Conservation (phyloP, 805 yeast genomes). For the Pichia californica region DNA sequence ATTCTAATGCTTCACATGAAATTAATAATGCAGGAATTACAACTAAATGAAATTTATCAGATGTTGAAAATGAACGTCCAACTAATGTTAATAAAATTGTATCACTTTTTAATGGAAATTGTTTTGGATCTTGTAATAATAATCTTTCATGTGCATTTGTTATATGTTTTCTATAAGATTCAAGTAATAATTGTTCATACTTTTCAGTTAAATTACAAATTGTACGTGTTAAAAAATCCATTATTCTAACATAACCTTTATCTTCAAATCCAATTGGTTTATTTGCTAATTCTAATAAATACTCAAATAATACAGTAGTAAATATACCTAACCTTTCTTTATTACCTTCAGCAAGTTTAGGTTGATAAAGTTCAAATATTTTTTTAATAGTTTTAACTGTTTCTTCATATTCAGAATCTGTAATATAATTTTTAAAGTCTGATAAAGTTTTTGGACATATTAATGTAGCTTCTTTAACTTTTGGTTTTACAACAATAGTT, state of each 20-base stretch:
- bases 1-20: constrained; percentile 64
- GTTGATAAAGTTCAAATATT: constrained; percentile 59
- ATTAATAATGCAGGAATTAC: constrained; percentile 77
- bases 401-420: constrained; percentile 32
- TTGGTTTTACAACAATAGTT: constrained; percentile 20
- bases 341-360: constrained; percentile 75
- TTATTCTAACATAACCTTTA: constrained; percentile 25
- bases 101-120: constrained; percentile 44
- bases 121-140: constrained; percentile 15
- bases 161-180: constrained; percentile 52
- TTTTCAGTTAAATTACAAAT: constrained; percentile 57
- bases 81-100: constrained; percentile 61
- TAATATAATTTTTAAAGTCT: constrained; percentile 34
- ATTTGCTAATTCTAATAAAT: constrained; percentile 45
- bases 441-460: constrained; percentile 45
- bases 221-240: constrained; percentile 35
- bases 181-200: constrained; percentile 58
- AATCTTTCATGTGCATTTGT: constrained; percentile 50
- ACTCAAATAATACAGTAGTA: constrained; percentile 57
- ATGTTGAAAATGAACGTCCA: constrained; percentile 82
- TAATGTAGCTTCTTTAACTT: constrained; percentile 13
- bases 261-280: constrained; percentile 16
- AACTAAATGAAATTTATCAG: constrained; percentile 90
- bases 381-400: constrained; percentile 45
- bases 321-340: constrained; percentile 64